These are phyloP conservation scores for Tetrapisispora phaffii DNA, from an alignment of 805 yeast genomes.

Conservation along the genomic window DNA sequence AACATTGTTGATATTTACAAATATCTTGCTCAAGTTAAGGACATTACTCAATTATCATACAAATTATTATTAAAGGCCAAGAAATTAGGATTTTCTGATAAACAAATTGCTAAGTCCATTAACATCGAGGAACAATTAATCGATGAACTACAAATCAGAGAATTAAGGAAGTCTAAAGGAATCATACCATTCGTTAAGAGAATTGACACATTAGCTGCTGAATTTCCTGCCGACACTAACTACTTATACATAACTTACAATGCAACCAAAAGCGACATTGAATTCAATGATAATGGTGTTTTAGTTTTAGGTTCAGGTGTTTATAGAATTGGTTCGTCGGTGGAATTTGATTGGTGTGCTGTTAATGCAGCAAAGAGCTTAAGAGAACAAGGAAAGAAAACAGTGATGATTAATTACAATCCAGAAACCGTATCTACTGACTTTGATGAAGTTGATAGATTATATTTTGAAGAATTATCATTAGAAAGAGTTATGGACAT, in stretches of 20 bases:
- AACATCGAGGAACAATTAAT: conserved; percentile 33
- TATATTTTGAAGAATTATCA: conserved; percentile 90
- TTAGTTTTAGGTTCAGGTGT: conserved; percentile 98
- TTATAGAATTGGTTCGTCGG: conserved; percentile 95
- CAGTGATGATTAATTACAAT: conserved; percentile 94
- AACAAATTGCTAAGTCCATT: conserved; percentile 76
- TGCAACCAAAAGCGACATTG: conserved; percentile 76
- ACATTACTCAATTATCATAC: conserved; percentile 49
- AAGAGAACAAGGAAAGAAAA: conserved; percentile 76
- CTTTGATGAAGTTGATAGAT: conserved; percentile 94
- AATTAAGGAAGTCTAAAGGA: conserved; percentile 66
- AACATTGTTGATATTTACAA: conserved; percentile 86
- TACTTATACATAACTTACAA: conserved; percentile 91
- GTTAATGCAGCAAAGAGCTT: conserved; percentile 92
- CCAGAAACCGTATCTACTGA: conserved; percentile 98
- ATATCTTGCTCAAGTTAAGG: conserved; percentile 57
- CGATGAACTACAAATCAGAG: conserved; percentile 72
- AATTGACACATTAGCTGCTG: conserved; percentile 98
- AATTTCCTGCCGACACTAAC: conserved; percentile 94
- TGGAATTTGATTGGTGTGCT: conserved; percentile 99
- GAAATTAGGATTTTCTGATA: conserved; percentile 90
- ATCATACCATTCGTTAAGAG: conserved; percentile 94
- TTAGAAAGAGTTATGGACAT: conserved; percentile 96
- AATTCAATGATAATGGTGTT: conserved; percentile 81
- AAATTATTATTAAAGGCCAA: conserved; percentile 73